Evolutionary conservation across 257 asterid species (phyloP), one percentile per base, ranked within the genome.

Genomic region (Catharanthus roseus): DNA sequence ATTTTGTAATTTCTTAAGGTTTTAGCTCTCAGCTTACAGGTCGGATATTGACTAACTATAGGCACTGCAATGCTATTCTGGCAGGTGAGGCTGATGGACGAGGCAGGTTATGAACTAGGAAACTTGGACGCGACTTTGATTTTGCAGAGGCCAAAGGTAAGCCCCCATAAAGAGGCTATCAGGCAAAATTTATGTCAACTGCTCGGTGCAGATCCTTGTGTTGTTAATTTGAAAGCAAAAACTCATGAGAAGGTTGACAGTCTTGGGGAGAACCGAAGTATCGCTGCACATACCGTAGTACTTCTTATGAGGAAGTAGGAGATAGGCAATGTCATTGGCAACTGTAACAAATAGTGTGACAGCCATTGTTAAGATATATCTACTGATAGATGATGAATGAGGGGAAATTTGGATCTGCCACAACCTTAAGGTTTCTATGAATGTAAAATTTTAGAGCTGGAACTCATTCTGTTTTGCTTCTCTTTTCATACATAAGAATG

Each of bases 221-320:
- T 75, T 21, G 96, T 93, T 45, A 93, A 93, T 79, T 83, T 93
- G 61, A 93, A 93, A 81, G 97, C 99, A 12, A 93, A 91, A 79
- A 93, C 99, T 66, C 99, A 93, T 42, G 99, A 93, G 84, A 93
- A 89, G 74, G 99, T 93, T 7, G 99, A 93, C 69, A 93, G 99
- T 76, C 96, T 91, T 1, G 99, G 97, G 72, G 99, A 93, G 82
- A 93, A 93, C 68, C 82, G 99, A 77, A 93, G 97, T 72, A 93
- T 93, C 58, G 97, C 99, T 8, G 96, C 99, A 23, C 97, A 93
- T 67, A 93, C 96, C 0, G 93, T 91, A 19, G 96, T 93, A 69
- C 97, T 93, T 36, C 96, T 93, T 56, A 83, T 88, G 87, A 88
- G 68, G 80, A 91, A 85, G 79, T 83, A 73, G 72, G 42, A 73